Evolutionary conservation across 176 grass and related monocot genomes (phyloP), one percentile per base, ranked within the genome.

Genomic region (barley (Hordeum vulgare)): DNA sequence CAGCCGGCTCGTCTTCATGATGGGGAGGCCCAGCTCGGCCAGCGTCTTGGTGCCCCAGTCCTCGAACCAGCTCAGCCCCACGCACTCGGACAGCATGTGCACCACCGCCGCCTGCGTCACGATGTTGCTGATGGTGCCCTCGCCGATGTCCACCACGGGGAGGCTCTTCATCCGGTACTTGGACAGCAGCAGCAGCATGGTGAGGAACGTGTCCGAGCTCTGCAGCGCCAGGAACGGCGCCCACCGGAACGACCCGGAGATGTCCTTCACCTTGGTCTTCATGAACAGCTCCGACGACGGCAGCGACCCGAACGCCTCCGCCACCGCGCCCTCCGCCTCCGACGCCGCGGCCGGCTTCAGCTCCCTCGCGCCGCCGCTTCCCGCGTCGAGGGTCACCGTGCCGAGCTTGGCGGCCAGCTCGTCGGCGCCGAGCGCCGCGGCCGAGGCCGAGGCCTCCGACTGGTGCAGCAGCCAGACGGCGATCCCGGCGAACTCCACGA

Each of bases 111-210:
- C 90, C 81, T 99, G 93, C 5, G 93, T 99, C 78, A 96, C 67
- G 42, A 99, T 83, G 87, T 99, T 99, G 82, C 81, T 92, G 83
- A 99, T 92, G 79, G 89, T 92, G 74, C 96, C 96, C 71, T 94
- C 85, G 24, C 85, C 89, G 65, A 96, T 88, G 92, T 99, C 89
- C 27, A 99, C 96, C 14, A 99, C 93, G 4, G 96, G 96, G 37
- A 99, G 93, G 83, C 93, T 99, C 85, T 99, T 99, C 93, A 99
- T 90, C 79, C 96, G 86, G 77, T 99, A 96, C 78, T 99, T 96
- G 11, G 96, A 99, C 66, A 99, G 86, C 67, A 99, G 85, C 58
- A 99, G 74, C 67, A 99, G 79, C 96, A 96, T 96, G 1, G 93
- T 99, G 10, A 99, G 87, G 87, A 99, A 96, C 0, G 96, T 94